These are phyloP conservation scores for Teratosphaeria zuluensis DNA, from an alignment of 2,329 filamentous ascomycete genomes.

Conservation along the genomic window DNA sequence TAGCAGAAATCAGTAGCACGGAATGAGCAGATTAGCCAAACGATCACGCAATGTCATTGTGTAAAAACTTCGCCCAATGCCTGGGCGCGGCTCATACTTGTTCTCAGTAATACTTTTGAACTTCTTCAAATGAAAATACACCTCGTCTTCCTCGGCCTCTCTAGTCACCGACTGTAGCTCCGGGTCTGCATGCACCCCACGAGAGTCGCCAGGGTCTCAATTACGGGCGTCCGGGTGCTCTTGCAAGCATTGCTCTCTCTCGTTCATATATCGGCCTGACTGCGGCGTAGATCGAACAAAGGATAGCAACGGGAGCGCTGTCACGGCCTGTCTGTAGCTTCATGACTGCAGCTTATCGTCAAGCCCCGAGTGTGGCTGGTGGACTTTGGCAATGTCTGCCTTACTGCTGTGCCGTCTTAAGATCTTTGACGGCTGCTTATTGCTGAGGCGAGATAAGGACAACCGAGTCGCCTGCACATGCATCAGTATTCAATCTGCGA, in stretches of 20 bases:
- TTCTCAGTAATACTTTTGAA: background rate
- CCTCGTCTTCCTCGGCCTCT: background rate
- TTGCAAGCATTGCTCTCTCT: background rate
- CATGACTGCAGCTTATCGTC: background rate
- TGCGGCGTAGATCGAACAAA: background rate
- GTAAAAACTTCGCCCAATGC: background rate
- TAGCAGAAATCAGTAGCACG: background rate
- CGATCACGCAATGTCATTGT: background rate
- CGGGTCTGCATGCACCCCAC: no score
- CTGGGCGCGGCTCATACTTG: background rate
- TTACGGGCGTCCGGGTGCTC: background rate
- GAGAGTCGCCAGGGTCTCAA: background rate
- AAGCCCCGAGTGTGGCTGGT: background rate
- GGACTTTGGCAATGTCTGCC: background rate
- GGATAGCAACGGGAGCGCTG: background rate
- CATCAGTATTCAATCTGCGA: background rate
- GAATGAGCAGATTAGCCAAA: background rate
- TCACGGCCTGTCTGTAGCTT: background rate
- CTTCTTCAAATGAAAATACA: background rate
- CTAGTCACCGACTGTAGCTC: no score
- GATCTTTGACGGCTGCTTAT: slow-evolving; percentile 4
- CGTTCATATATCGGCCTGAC: background rate
- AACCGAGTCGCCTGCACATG: slow-evolving; percentile 37
- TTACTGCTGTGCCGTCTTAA: background rate
- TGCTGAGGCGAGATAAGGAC: slow-evolving; percentile 38